Base-by-base conservation (phyloP, 495 filamentous ascomycete species). In the Neurospora sp. region DNA sequence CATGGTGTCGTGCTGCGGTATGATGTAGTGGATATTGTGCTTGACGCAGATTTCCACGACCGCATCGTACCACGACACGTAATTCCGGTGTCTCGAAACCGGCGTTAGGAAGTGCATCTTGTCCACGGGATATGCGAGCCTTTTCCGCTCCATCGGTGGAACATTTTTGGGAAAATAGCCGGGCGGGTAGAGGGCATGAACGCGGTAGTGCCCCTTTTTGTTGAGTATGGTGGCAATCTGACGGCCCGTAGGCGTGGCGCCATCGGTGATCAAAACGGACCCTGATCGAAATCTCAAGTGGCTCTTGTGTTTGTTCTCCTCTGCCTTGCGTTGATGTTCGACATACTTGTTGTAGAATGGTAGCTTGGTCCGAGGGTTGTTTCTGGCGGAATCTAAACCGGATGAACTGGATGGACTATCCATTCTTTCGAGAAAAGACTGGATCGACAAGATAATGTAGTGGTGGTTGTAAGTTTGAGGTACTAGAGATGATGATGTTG, bases 1-100 rank as follows among this genome's bases (percentile, higher is more conserved):
- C 53, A 66, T 66, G 11, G 27, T 66, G 27, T 73, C 72, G 18
- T 70, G 72, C 20, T 44, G 40, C n/a, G 72, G 72, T 41, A 73
- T 70, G 39, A 73, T 46, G 61, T 41, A 69, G 38, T 73, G 22
- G 12, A 70, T 73, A 2, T 69, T 18, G 14, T 39, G n/a, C n/a
- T 69, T 14, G 38, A 10, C 11, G 27, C 40, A 20, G 11, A 44
- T 73, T 41, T 73, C 20, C 22, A 73, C 8, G 8, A 70, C 27
- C 22, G 53, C 22, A 66, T 66, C 22, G 27, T 3, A 35, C 53
- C 27, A 66, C 27, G 27, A 31, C 12, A 35, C 27, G 27, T 66
- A 66, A 16, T 35, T 66, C 27, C 14, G 27, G 14, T 35, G 14
- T 37, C 14, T 18, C 31, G 53, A 66, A 37, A 66, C 53, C 27